These are phyloP conservation scores for Phyllachora maydis DNA, from an alignment of 2,329 filamentous ascomycete species.

Conservation along the genomic window DNA sequence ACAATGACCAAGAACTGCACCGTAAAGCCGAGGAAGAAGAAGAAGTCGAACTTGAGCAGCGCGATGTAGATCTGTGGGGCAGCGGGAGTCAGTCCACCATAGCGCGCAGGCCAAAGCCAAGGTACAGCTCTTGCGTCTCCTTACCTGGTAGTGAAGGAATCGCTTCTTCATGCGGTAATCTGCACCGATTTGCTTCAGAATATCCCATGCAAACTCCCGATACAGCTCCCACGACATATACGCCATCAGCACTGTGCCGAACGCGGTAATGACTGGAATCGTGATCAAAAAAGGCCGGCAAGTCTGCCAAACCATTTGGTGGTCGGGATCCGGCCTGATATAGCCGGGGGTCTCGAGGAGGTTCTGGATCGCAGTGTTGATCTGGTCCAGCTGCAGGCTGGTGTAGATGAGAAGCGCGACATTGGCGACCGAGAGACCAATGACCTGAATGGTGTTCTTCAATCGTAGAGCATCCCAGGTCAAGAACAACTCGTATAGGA, in stretches of 20 bases:
- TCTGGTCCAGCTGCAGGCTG: slow-evolving; percentile 81
- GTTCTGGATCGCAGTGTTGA: slow-evolving; percentile 45
- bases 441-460: slow-evolving; percentile 97
- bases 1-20: slow-evolving; percentile 96
- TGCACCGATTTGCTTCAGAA: slow-evolving; percentile 96
- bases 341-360: slow-evolving; percentile 22
- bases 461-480: slow-evolving; percentile 84
- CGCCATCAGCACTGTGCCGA: slow-evolving; percentile 51
- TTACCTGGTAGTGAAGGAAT: slow-evolving; percentile 88
- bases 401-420: slow-evolving; percentile 82
- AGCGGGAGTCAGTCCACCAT: slow-evolving; percentile 5
- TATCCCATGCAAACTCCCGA: slow-evolving; percentile 97
- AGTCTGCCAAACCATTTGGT: slow-evolving; percentile 39
- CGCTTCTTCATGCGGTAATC: slow-evolving; percentile 93
- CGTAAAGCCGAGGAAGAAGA: slow-evolving; percentile 98
- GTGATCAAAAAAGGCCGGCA: slow-evolving; percentile 63
- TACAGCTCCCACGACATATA: slow-evolving; percentile 88
- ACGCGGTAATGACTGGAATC: slow-evolving; percentile 64
- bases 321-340: slow-evolving; percentile 16
- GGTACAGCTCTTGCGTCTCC: slow-evolving; percentile 9
- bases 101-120: background rate
- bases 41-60: slow-evolving; percentile 96
- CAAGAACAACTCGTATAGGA: slow-evolving; percentile 74
- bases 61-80: slow-evolving; percentile 73
- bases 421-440: slow-evolving; percentile 86